Base-by-base conservation (phyloP, 768 basidiomycete species). In the Royoungia palumana region DNA sequence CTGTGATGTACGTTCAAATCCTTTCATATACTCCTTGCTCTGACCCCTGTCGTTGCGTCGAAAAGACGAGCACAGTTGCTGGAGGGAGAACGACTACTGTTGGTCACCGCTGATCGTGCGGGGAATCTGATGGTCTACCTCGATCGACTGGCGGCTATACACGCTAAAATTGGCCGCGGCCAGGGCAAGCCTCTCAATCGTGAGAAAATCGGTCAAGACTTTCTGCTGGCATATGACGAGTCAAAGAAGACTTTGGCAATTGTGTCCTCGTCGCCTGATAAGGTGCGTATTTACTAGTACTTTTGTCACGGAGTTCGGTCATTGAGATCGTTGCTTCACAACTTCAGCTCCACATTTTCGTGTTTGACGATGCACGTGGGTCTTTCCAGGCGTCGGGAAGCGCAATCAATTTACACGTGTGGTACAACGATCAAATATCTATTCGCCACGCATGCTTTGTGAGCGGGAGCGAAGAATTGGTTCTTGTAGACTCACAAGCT, bases 211-310 rank as follows among this genome's bases (percentile, higher is more conserved):
- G 80, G 77, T 0, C 59, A 68, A 4, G 66, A 74, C 6, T 67
- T 71, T 39, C n/a, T 76, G 8, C 44, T 82, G 5, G 70, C 81
- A 0, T 80, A 73, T 49, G 79, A 83, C 39, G 80, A 83, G 54
- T 60, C 66, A 10, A 78, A 72, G 51, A 72, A 75, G 2, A 71
- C 77, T 61, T 55, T 83, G 17, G 72, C 73, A 0, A 49, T 82
- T 0, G 75, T 78, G 46, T 65, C 72, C 6, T 58, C 69, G 47
- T 65, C 72, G 6, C 57, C 69, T 0, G 65, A 65, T 5, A 79
- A 74, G 67, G 79, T 73, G 19, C 3, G 47, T 38, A 0, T 42
- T 35, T 11, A 3, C n/a, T n/a, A n/a, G n/a, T n/a, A n/a, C 24
- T 21, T 30, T n/a, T 6, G 20, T 41, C 0, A 28, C 9, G 14